Base-by-base conservation (phyloP, 2,329 filamentous ascomycete species). In the Ophiocordyceps camponoti-saundersi region DNA sequence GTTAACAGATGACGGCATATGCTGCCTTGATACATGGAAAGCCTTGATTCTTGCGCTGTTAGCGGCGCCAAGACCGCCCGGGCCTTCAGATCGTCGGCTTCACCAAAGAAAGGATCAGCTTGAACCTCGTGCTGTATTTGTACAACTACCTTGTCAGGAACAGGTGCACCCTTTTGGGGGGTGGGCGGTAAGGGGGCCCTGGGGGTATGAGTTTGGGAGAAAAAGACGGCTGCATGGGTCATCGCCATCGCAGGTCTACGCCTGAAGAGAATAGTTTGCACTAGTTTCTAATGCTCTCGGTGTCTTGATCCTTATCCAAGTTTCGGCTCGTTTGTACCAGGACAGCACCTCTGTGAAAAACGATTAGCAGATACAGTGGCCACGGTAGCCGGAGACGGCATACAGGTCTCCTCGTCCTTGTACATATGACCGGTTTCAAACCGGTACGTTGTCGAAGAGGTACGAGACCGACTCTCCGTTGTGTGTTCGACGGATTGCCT, bases 401-500 rank as follows among this genome's bases (percentile, higher is more conserved):
- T 36, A 15, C 13, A 16, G 13, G 13, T 15, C 32, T 16, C 13
- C 13, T n/a, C n/a, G 32, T 6, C 32, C 6, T 13, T 16, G 6
- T n/a, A n/a, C n/a, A 2, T 6, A n/a, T 6, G 32, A 16, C 12
- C 32, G 16, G 3, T n/a, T 36, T 47, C 52, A 72, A 16, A 71
- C 67, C 2, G 79, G 78, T 42, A 77, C 78, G 59, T 83, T 79
- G 51, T 73, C 80, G 64, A 83, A 83, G 46, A 83, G 63, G 57
- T 81, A 83, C 22, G 76, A 80, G 21, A 83, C 79, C 49, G 69
- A 71, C 56, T 73, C 70, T 54, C 69, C 80, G 57, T 83, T 83
- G 62, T 81, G 80, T 21, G 80, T 84, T 57, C 80, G 67, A 47
- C 79, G 70, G 54, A 81, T 82, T 12, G 79, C 79, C 65, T 81